Evolutionary conservation across 257 asterid genomes (phyloP).

Genomic region (Nicotiana sylvestris): DNA sequence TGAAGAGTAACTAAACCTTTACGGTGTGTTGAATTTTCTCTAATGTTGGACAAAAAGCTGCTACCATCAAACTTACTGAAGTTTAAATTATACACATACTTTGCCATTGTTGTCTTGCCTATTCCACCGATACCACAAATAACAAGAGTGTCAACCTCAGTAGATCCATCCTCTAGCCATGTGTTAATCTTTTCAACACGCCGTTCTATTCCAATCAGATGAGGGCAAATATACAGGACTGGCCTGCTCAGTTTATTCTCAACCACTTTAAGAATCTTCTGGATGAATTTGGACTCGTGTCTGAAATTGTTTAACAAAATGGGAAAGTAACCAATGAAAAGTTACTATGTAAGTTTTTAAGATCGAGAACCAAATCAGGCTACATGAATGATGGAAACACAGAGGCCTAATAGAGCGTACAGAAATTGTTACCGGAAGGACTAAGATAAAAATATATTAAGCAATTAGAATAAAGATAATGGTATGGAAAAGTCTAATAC

Average conservation of each 20-base stretch:
- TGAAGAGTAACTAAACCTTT: constrained; percentile 22
- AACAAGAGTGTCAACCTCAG: constrained; percentile 16
- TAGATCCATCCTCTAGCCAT: constrained; percentile 19
- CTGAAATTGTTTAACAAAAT: constrained; percentile 6
- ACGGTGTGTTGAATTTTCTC: constrained; percentile 15
- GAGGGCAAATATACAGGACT: constrained; percentile 11
- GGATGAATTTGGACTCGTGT: constrained; percentile 16
- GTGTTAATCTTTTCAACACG: constrained; percentile 15
- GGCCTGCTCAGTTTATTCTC: constrained; percentile 15
- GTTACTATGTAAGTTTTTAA: background rate
- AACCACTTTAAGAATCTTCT: constrained; percentile 21
- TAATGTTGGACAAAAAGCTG: constrained; percentile 24
- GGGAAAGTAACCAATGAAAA: background rate
- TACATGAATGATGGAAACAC: background rate
- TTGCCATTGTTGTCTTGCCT: constrained; percentile 26
- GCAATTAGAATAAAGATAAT: background rate
- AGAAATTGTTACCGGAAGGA: background rate
- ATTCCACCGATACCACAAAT: constrained; percentile 24
- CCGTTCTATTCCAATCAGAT: constrained; percentile 14
- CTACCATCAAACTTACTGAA: constrained; percentile 17
- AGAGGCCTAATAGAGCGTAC: background rate
- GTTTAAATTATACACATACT: constrained; percentile 18
- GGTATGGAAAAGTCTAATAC: background rate
- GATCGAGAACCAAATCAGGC: background rate
- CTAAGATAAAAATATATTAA: background rate